These are phyloP conservation scores for Astrephomene gubernaculifera DNA, from an alignment of 139 green algal genomes.

Conservation along the genomic window DNA sequence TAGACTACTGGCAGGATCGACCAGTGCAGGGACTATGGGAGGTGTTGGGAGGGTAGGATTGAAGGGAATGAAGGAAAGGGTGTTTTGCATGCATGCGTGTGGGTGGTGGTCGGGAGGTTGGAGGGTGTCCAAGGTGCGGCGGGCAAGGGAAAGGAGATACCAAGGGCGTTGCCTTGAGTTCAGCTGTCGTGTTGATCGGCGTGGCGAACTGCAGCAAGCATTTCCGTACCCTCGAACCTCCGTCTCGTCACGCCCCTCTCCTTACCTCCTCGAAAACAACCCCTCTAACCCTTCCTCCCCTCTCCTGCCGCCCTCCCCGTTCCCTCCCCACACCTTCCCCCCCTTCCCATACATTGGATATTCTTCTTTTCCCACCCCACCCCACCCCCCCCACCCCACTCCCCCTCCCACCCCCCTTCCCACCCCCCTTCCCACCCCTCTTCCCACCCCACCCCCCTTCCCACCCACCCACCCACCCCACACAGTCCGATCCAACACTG, in stretches of 20 bases:
- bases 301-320: too few species aligned
- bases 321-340: neutral
- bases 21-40: neutral
- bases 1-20: too few species aligned
- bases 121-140: too few species aligned
- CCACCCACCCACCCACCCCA: neutral
- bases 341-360: neutral
- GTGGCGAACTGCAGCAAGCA: neutral
- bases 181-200: neutral
- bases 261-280: neutral
- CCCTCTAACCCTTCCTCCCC: too few species aligned
- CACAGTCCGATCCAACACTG: neutral
- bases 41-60: neutral
- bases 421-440: neutral
- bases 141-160: too few species aligned
- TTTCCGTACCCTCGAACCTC: neutral
- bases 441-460: neutral
- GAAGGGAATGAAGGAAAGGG: too few species aligned
- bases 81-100: too few species aligned
- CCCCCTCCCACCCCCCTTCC: neutral
- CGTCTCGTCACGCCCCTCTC: neutral
- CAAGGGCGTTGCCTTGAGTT: too few species aligned
- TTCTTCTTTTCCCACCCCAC: neutral
- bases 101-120: too few species aligned
- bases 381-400: neutral